These are phyloP conservation scores for Neurospora sp. DNA, from an alignment of 2,329 filamentous ascomycete species.

Conservation along the genomic window DNA sequence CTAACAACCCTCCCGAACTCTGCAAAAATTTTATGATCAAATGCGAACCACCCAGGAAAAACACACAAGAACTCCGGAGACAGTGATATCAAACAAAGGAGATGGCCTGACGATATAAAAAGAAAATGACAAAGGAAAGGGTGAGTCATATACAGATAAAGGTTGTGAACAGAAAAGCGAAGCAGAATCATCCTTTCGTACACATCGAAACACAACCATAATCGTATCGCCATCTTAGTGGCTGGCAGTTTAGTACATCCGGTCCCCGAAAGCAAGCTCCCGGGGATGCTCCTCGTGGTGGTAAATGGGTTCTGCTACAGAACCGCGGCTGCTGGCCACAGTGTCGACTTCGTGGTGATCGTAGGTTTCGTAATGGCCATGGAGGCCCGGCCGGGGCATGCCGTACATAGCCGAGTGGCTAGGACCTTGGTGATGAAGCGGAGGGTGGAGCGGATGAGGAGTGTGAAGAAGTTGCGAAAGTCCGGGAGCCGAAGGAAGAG, in stretches of 20 bases:
- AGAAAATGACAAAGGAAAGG: neutral
- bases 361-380: constrained; percentile 33
- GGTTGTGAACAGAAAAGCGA: neutral
- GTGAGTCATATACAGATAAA: neutral
- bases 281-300: constrained; percentile 31
- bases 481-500: constrained; percentile 2
- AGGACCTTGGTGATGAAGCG: constrained; percentile 18
- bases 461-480: constrained; percentile 8
- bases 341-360: constrained; percentile 32
- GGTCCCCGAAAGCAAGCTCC: constrained; percentile 32
- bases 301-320: constrained; percentile 29
- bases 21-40: neutral
- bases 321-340: constrained; percentile 24
- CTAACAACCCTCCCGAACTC: neutral
- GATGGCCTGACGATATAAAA: neutral
- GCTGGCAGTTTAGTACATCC: constrained; percentile 31
- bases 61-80: neutral
- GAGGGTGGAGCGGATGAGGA: constrained; percentile 6
- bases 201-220: neutral
- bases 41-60: neutral
- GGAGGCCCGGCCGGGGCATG: constrained; percentile 22
- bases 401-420: constrained; percentile 25
- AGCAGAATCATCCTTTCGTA: neutral
- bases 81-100: neutral
- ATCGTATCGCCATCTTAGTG: neutral